Evolutionary conservation across 208 protist genomes (phyloP), one percentile per base, ranked within the genome.

Genomic region (Trypanosoma scelopori): DNA sequence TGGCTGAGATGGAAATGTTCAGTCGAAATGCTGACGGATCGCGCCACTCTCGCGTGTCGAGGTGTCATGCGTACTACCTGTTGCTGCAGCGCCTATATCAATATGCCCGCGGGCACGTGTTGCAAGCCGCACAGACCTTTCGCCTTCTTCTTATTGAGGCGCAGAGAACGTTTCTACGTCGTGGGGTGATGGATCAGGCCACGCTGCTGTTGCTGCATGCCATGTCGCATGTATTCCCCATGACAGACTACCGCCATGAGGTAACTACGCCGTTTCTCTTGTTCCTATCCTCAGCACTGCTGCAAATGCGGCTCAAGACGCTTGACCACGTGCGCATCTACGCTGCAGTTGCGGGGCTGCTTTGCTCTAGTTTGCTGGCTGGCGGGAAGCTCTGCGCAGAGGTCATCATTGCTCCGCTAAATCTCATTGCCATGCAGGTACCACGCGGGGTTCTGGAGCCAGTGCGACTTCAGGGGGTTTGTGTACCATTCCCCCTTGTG

Each of bases 161-260:
- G n/a, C 74, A 92, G 74, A 67, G 76, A 20, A 63, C 37, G 25
- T 90, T 91, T 59, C 55, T 91, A 41, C 77, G 72, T 9, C 81
- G 67, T 53, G 74, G 68, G 12, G 53, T 50, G 32, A 60, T 82
- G 39, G 69, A 72, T 46, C 67, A 51, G 6, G 48, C 82, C 0
- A 63, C 85, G 20, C 56, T 90, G 42, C 60, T 94, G n/a, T 83
- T 78, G 18, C 79, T 91, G 12, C 79, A 85, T 69, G 75, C 78
- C 39, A 78, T 81, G 22, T 78, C 84, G 27, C 82, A 84, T 35
- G 55, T 94, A 6, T 94, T 92, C 48, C 85, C 89, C 12, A 77
- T 78, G 60, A 85, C 79, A 25, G 85, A 92, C 50, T 89, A 92
- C 72, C 89, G 84, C 9, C 89, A 94, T 69, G 77, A 79, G 42